Evolutionary conservation across 176 grass and related monocot species (phyloP).

Genomic region (Aegilops bicornis): DNA sequence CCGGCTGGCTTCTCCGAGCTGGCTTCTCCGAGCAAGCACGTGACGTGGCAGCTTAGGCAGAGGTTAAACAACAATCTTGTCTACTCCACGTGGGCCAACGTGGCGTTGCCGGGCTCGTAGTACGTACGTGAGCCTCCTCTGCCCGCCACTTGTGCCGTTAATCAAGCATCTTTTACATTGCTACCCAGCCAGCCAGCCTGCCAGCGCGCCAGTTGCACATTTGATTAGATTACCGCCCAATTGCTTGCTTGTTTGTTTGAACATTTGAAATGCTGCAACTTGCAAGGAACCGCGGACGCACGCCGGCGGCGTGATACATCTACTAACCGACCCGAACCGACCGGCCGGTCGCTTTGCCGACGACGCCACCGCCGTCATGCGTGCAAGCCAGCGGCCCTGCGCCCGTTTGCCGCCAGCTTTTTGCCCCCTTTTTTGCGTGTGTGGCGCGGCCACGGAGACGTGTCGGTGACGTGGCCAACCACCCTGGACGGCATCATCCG

Average conservation of each 20-base stretch:
- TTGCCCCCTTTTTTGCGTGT: too few relatives aligned
- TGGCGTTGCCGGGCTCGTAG: neutral
- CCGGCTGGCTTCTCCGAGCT: too few relatives aligned
- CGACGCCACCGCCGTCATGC: neutral
- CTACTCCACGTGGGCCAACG: slow-evolving; percentile 34
- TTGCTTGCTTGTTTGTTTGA: slow-evolving; percentile 1
- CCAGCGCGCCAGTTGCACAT: neutral
- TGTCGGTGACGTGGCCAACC: neutral
- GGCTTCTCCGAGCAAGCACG: too few relatives aligned
- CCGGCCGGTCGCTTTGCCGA: neutral
- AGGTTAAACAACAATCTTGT: neutral
- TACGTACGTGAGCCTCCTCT: neutral
- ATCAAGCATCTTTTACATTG: neutral
- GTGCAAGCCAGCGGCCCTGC: neutral
- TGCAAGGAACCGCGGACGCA: neutral
- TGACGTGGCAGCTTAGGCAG: neutral
- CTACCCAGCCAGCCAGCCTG: neutral
- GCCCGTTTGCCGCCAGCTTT: neutral
- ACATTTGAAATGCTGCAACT: neutral
- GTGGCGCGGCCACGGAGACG: too few relatives aligned
- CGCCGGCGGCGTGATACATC: slow-evolving; percentile 20
- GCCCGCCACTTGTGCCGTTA: neutral
- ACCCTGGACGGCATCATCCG: too few relatives aligned
- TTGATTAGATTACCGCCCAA: too few relatives aligned
- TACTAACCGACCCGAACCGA: neutral